Percentiles rank a stretch among this genome's conserved stretches.
Conservation (phyloP, 768 basidiomycete species). For the Phaeotremella skinneri region DNA sequence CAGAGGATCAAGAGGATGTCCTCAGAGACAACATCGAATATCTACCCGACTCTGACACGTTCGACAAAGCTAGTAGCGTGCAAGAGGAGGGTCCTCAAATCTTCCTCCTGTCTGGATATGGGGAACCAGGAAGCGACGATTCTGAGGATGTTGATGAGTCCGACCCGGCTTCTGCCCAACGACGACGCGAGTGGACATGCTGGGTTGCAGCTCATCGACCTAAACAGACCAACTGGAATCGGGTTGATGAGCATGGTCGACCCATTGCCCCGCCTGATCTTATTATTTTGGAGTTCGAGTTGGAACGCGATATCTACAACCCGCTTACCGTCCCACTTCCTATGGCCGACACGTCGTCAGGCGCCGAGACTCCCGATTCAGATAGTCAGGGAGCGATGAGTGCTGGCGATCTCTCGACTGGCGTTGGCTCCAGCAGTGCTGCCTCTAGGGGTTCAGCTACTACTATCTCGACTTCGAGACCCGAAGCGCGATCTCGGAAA, state of each 20-base stretch:
- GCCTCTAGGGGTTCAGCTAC: constrained; percentile 25
- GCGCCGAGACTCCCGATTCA: constrained; percentile 31
- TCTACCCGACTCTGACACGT: constrained; percentile 58
- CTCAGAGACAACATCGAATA: constrained; percentile 74
- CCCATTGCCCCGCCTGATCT: constrained; percentile 53
- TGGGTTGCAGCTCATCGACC: constrained; percentile 52
- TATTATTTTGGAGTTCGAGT: constrained; percentile 75
- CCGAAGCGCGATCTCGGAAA: constrained; percentile 15
- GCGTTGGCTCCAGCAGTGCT: constrained; percentile 12
- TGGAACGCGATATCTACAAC: constrained; percentile 68
- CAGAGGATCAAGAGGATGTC: constrained; percentile 63
- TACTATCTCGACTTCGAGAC: constrained; percentile 15
- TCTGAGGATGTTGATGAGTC: constrained; percentile 26
- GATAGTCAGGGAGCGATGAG: constrained; percentile 22
- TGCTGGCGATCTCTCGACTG: constrained; percentile 13
- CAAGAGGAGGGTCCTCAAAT: constrained; percentile 53
- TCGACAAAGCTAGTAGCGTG: constrained; percentile 53
- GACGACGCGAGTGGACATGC: constrained; percentile 49
- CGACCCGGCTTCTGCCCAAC: constrained; percentile 50
- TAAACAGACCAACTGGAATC: constrained; percentile 37
- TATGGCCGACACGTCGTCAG: constrained; percentile 3
- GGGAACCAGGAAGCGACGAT: constrained; percentile 60
- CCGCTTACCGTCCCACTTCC: constrained; percentile 62
- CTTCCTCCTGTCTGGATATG: constrained; percentile 69
- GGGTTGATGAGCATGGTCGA: constrained; percentile 56